Base-by-base conservation (phyloP, 768 basidiomycete genomes). In the Suillus occidentalis region DNA sequence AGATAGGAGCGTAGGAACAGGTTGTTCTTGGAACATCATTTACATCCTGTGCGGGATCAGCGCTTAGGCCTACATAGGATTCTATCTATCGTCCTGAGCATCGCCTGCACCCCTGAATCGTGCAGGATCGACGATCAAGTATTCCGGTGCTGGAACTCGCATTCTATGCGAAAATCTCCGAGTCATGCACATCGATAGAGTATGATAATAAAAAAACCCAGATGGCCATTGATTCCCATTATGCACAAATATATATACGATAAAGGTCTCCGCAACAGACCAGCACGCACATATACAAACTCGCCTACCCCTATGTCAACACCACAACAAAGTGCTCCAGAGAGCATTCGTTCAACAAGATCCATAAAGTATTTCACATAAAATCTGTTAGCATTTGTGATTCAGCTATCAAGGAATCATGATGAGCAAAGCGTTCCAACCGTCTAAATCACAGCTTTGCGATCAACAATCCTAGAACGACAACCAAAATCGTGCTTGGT, bases 401-500 rank as follows among this genome's bases (percentile, higher is more conserved):
- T 37, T 22, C 8, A 22, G 56, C n/a, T 39, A 6, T 14, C 22
- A 58, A 58, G 16, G 3, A 28, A 28, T 22, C 28, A 42, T 14
- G 14, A 37, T 59, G 4, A 12, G 18, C 2, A 31, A 34, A 31
- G 5, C 4, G 8, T 63, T 31, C 18, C 16, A 18, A 6, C n/a
- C 52, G n/a, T 55, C 6, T 4, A n/a, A 7, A 36, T 55, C 47
- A 89, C n/a, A 86, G 70, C 68, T 84, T 86, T 1, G 87, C 79
- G 13, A 92, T 71, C 60, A 87, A 64, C 50, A 97, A 76, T 1
- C 91, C 94, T 34, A 92, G 72, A 52, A 96, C 83, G 58, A 96
- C 91, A 71, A 89, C 90, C 20, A 81, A 71, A 62, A 95, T 87
- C 62, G 89, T 93, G n/a, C 90, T 82, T 2, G 92, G 91, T 2